Evolutionary conservation across 1,284 basidiomycete species (phyloP).

Genomic region (Puccinia polysora): DNA sequence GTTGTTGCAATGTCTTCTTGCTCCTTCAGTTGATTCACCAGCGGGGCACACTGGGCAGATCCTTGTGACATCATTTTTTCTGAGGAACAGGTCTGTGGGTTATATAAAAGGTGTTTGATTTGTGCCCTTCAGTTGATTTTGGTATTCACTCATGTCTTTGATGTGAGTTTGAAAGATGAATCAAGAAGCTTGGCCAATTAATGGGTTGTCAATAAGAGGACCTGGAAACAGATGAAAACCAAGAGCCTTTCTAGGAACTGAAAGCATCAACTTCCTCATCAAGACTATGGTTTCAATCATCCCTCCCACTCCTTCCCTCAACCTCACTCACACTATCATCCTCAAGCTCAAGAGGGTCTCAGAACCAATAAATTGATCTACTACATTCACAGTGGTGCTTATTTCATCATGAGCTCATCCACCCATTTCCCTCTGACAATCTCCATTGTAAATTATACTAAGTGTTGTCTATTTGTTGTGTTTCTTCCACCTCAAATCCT

Average conservation of each 20-base stretch:
- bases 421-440: conserved; percentile 89
- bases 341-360: conserved; percentile 18
- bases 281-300: not conserved
- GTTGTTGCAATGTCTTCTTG: no score
- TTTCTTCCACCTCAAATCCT: not conserved
- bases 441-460: conserved; percentile 80
- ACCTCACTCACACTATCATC: not conserved
- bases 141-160: no score
- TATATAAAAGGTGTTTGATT: no score
- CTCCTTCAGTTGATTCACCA: no score
- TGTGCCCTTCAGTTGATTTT: no score
- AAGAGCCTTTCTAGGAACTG: conserved; percentile 61
- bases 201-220: conserved; percentile 88
- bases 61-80: no score
- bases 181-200: conserved; percentile 80
- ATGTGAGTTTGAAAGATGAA: conserved; percentile 67
- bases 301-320: not conserved
- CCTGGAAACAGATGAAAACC: conserved; percentile 79
- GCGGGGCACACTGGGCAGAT: no score
- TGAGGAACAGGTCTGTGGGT: no score
- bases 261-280: conserved; percentile 8
- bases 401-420: conserved; percentile 89
- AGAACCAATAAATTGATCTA: conserved; percentile 64
- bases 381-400: conserved; percentile 92
- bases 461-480: conserved; percentile 81